Evolutionary conservation across 352 stramenopile species (phyloP).

Genomic region (Thraustochytrium sp.): DNA sequence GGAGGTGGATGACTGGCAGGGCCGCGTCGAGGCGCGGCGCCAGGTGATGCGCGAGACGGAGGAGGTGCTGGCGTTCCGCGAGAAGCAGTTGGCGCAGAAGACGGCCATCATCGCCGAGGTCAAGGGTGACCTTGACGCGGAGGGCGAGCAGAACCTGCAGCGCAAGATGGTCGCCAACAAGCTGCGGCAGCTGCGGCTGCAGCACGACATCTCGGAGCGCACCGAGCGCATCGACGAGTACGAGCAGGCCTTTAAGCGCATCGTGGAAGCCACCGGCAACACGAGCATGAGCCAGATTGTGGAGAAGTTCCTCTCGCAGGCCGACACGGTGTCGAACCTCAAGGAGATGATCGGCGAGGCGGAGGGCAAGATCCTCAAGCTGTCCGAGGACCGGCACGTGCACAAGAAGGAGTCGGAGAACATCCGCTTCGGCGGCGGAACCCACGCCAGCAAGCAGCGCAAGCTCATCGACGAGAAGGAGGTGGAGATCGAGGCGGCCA

Average conservation of each 20-base stretch:
- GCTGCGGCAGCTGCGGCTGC: conserved; percentile 1
- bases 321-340: conserved; percentile 5
- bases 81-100: conserved; percentile 21
- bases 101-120: conserved; percentile 32
- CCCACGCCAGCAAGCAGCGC: conserved; percentile 28
- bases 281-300: conserved; percentile 33
- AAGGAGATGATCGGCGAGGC: conserved; percentile 37
- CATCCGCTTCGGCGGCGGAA: conserved; percentile 3
- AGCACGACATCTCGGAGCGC: conserved; percentile 1
- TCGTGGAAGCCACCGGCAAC: conserved; percentile 26
- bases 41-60: conserved; percentile 24
- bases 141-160: conserved; percentile 31
- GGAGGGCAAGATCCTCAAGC: not conserved
- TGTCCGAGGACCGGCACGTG: conserved; percentile 7
- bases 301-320: conserved; percentile 36
- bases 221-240: conserved; percentile 33
- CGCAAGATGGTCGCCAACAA: conserved; percentile 32
- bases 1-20: not conserved
- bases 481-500: not conserved
- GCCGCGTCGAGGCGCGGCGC: not conserved
- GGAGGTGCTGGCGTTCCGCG: conserved; percentile 15
- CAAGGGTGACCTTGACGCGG: conserved; percentile 30
- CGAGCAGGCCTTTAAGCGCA: conserved; percentile 37
- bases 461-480: conserved; percentile 42
- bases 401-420: conserved; percentile 19